A percentile compares a stretch with the other conserved stretches of the same genome.
Evolutionary conservation across 768 basidiomycete genomes (phyloP).

Genomic region (Paxillus involutus): DNA sequence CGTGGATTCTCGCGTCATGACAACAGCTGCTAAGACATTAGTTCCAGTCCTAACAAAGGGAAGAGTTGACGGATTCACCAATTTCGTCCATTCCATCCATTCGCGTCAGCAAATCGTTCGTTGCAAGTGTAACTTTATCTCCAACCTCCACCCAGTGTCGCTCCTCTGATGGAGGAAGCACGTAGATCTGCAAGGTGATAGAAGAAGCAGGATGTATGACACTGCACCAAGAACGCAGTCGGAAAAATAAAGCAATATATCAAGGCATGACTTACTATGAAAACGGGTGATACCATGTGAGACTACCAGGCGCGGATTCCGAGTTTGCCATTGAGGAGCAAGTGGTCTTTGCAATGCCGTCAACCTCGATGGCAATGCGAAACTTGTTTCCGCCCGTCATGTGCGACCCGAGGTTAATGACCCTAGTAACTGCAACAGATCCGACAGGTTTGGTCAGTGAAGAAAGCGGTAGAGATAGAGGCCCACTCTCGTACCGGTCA

Average conservation of each 20-base stretch:
- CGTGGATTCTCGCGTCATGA: neutral
- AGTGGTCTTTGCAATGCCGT: neutral
- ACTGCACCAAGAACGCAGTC: neutral
- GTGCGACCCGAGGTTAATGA: neutral
- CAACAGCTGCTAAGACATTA: neutral
- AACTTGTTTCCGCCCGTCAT: neutral
- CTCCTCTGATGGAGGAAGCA: neutral
- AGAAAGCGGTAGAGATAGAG: neutral
- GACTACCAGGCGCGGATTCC: neutral
- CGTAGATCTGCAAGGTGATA: neutral
- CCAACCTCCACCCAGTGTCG: neutral
- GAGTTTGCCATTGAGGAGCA: neutral
- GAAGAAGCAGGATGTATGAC: neutral
- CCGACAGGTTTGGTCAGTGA: neutral
- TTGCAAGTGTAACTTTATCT: neutral
- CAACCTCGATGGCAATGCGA: neutral
- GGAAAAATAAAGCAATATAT: neutral
- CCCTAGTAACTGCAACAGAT: neutral
- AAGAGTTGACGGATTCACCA: neutral
- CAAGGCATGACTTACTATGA: neutral
- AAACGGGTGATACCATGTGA: neutral
- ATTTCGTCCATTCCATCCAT: neutral
- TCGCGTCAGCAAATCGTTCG: neutral
- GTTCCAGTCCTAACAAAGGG: neutral
- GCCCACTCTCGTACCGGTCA: neutral